Base-by-base conservation (phyloP, 148 eudicot species). In the Euryodendron excelsum region DNA sequence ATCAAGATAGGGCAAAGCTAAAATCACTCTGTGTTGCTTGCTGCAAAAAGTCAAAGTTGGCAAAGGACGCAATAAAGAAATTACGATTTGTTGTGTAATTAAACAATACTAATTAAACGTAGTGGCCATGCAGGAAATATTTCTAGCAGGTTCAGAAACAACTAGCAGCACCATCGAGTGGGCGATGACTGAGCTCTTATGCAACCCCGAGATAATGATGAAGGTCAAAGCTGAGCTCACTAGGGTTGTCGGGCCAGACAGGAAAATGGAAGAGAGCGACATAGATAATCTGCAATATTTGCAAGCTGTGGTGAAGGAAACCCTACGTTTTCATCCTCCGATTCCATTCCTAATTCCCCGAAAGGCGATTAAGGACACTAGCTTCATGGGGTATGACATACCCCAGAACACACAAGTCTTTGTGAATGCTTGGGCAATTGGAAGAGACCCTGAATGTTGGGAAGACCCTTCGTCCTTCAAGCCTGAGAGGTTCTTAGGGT, bases 341-440 rank as follows among this genome's bases (percentile, higher is more conserved):
- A 27, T 78, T 9, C 80, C 80, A 17, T 47, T 78, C 10, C 56
- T 78, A 31, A 23, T 78, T 17, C 75, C 75, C 21, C 53, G 69
- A 47, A 78, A 78, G 41, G 56, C 80, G 1, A 11, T 69, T 1
- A 41, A 78, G 8, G 75, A 78, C 25, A 70, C 75, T 1, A 25
- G 36, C 14, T 68, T 53, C 41, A 77, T 77, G 80, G 80, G 80
- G 25, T 77, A 77, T 27, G 74, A 56, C 23, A 69, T 77, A 5
- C 80, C 80, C 73, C 37, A 77, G 17, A 30, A 53, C 34, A 77
- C 74, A 41, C 75, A 78, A 21, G 66, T 78, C 0, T 58, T 78
- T 60, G 69, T 78, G 25, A 78, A 70, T 28, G 59, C 69, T 2
- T 78, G 80, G 80, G 80, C 80, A 1, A 78, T 78, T 20, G 75